Conservation (phyloP, 768 basidiomycete genomes). For the Leccinum uliginosum region DNA sequence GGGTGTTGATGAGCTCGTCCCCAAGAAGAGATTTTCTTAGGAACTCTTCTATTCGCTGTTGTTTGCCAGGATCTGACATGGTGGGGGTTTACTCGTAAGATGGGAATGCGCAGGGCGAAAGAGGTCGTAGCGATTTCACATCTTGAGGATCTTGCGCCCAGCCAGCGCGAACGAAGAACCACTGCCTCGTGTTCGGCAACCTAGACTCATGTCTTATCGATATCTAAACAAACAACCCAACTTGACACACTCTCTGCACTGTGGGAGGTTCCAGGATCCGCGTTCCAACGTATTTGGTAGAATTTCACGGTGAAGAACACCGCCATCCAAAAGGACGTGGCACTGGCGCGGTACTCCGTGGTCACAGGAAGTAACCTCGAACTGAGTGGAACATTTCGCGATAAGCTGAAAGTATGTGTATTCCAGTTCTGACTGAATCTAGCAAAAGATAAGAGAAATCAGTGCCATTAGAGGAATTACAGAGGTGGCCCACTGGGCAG, state of each 20-base stretch:
- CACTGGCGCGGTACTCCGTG: background rate
- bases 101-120: background rate
- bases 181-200: background rate
- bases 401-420: background rate
- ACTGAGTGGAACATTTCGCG: background rate
- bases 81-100: background rate
- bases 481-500: background rate
- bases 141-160: background rate
- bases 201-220: background rate
- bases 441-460: too few relatives aligned
- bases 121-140: background rate
- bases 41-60: conserved; percentile 17
- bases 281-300: background rate
- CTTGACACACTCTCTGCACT: background rate
- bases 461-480: too few relatives aligned
- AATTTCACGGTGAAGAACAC: background rate
- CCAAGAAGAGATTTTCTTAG: conserved; percentile 25
- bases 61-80: conserved; percentile 12
- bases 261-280: background rate
- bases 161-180: background rate
- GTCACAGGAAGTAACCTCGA: background rate
- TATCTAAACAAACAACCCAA: background rate
- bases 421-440: too few relatives aligned
- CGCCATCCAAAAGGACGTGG: background rate
- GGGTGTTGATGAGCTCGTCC: conserved; percentile 27